These are phyloP conservation scores for Guyanaporus albipodus DNA, from an alignment of 768 basidiomycete genomes.

Conservation along the genomic window DNA sequence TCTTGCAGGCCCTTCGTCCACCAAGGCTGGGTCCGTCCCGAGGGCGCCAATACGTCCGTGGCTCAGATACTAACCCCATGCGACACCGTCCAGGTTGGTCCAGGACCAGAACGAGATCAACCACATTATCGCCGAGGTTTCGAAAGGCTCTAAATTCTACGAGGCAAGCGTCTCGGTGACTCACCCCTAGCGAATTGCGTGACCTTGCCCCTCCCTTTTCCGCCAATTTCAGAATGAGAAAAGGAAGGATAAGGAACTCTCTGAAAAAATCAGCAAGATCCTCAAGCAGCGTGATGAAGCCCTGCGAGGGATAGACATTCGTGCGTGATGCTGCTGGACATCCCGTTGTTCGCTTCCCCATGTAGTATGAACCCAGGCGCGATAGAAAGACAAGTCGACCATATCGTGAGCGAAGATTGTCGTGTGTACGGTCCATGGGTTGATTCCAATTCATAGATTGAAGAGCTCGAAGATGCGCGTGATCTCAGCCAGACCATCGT, in stretches of 20 bases:
- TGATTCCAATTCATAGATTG: constrained; percentile 37
- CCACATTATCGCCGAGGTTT: constrained; percentile 82
- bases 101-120: constrained; percentile 84
- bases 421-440: neutral
- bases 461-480: constrained; percentile 66
- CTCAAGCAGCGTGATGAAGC: constrained; percentile 60
- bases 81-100: constrained; percentile 45
- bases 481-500: constrained; percentile 84
- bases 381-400: constrained; percentile 65
- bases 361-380: constrained; percentile 41
- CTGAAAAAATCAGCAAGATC: constrained; percentile 67
- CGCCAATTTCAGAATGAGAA: constrained; percentile 68
- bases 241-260: constrained; percentile 82
- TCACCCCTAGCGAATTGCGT: neutral
- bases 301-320: constrained; percentile 50
- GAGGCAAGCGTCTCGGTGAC: constrained; percentile 46
- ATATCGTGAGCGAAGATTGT: constrained; percentile 48
- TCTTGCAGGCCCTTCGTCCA: constrained; percentile 84
- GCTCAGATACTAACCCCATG: constrained; percentile 7
- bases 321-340: constrained; percentile 36
- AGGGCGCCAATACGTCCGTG: neutral
- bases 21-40: constrained; percentile 74
- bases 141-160: constrained; percentile 92
- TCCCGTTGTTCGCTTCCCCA: neutral
- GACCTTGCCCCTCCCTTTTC: neutral